A percentile compares a stretch with the other conserved stretches of the same genome.
Conservation (phyloP, 1,139 yeast species). For the Fermentozyma sake region DNA sequence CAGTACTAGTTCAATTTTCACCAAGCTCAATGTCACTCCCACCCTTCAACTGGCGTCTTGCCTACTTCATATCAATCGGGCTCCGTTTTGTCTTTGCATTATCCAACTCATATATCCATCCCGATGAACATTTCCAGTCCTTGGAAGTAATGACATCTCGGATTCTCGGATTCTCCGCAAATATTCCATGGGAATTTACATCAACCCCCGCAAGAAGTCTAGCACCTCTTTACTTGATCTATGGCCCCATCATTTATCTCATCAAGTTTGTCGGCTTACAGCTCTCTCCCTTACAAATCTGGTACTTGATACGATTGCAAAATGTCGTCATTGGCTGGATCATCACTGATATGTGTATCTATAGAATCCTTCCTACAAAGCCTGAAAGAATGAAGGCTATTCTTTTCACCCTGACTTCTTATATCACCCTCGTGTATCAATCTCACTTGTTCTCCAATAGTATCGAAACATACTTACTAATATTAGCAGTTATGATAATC, state of each 20-base stretch:
- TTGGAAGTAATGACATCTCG: conserved; percentile 62
- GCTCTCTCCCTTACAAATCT: conserved; percentile 42
- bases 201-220: conserved; percentile 66
- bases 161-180: conserved; percentile 47
- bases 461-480: conserved; percentile 67
- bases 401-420: conserved; percentile 70
- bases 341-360: conserved; percentile 48
- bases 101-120: conserved; percentile 85
- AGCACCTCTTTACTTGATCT: conserved; percentile 61
- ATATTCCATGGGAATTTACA: conserved; percentile 84
- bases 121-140: conserved; percentile 94
- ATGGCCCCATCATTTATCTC: conserved; percentile 59
- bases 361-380: conserved; percentile 49
- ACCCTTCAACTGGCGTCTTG: no score
- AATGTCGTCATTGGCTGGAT: conserved; percentile 58
- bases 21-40: no score
- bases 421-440: conserved; percentile 75
- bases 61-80: conserved; percentile 40
- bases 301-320: conserved; percentile 56
- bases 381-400: conserved; percentile 62
- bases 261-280: conserved; percentile 18
- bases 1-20: no score
- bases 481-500: conserved; percentile 51
- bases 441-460: conserved; percentile 87
- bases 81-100: conserved; percentile 57